Percentiles rank a stretch among this genome's conserved stretches.
Evolutionary conservation across 176 grass and related monocot genomes (phyloP).

Genomic region (Melocanna baccifera): DNA sequence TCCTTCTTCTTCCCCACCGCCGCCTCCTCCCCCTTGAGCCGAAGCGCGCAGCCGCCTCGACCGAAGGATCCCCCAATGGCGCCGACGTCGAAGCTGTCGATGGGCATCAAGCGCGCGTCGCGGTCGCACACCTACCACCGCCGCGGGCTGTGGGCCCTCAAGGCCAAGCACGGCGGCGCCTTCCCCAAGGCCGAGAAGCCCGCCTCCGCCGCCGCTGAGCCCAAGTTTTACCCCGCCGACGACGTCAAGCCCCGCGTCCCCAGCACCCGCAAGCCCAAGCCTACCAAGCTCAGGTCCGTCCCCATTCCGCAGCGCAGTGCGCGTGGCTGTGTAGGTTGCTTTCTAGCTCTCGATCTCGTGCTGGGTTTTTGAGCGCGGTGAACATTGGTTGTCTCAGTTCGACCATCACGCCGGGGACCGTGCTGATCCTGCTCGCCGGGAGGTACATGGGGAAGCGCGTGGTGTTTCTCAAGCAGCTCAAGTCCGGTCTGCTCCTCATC

Average conservation of each 20-base stretch:
- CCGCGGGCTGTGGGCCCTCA: conserved; percentile 93
- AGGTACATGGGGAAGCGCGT: conserved; percentile 99
- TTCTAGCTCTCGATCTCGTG: background rate
- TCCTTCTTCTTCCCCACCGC: conserved; percentile 23
- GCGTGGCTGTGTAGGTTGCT: background rate
- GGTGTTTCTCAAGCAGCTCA: conserved; percentile 92
- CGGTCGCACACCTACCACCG: conserved; percentile 83
- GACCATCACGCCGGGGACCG: conserved; percentile 81
- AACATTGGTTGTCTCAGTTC: conserved; percentile 36
- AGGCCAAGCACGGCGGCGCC: conserved; percentile 83
- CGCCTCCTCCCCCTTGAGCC: background rate
- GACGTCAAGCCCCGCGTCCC: conserved; percentile 61
- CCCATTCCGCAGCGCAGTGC: background rate
- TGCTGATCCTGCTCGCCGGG: conserved; percentile 86
- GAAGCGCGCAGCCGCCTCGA: background rate
- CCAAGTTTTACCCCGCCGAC: conserved; percentile 96
- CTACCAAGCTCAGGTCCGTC: conserved; percentile 81
- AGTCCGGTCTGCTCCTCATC: conserved; percentile 84
- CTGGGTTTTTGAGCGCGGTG: background rate
- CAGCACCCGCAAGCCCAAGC: conserved; percentile 80
- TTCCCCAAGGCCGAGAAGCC: conserved; percentile 67
- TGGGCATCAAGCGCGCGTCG: conserved; percentile 74
- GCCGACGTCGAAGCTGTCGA: conserved; percentile 54
- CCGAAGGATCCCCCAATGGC: conserved; percentile 23
- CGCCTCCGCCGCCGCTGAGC: conserved; percentile 21